Conservation (phyloP, 2,329 filamentous ascomycete genomes). For the Fusarium caatingaense region DNA sequence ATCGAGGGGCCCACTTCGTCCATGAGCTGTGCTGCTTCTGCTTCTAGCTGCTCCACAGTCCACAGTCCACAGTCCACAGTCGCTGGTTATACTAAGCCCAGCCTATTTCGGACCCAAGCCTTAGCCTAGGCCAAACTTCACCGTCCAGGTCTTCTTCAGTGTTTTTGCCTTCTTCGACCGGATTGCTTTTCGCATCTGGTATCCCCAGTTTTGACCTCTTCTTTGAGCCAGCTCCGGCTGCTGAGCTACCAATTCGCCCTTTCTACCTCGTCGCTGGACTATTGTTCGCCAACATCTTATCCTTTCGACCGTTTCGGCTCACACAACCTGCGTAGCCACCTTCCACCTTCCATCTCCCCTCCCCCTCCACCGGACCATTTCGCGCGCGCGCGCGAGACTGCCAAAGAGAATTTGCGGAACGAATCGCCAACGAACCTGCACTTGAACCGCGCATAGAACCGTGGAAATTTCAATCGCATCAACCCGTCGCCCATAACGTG, state of each 20-base stretch:
- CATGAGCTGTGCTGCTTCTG: slow-evolving; percentile 17
- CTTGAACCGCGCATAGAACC: slow-evolving; percentile 24
- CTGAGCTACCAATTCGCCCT: slow-evolving; percentile 35
- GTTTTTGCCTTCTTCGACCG: slow-evolving; percentile 35
- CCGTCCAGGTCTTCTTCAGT: slow-evolving; percentile 42
- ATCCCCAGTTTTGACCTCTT: slow-evolving; percentile 24
- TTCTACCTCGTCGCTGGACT: slow-evolving; percentile 6
- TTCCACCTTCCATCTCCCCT: slow-evolving; percentile 26
- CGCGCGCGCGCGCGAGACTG: slow-evolving; percentile 32
- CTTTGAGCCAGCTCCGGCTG: slow-evolving; percentile 24
- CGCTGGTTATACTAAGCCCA: slow-evolving; percentile 28
- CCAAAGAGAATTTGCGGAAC: slow-evolving; percentile 4
- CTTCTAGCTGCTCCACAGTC: slow-evolving; percentile 27
- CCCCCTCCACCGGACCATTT: slow-evolving; percentile 35
- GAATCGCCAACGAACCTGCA: slow-evolving; percentile 24
- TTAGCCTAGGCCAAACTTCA: slow-evolving; percentile 45
- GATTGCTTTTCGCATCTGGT: slow-evolving; percentile 25
- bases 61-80: slow-evolving; percentile 15
- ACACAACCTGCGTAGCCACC: slow-evolving; percentile 38
- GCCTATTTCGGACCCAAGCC: slow-evolving; percentile 43
- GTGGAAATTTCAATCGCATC: slow-evolving; percentile 30
- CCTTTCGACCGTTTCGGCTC: slow-evolving; percentile 35
- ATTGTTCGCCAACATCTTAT: slow-evolving; percentile 3
- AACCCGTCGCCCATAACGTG: slow-evolving; percentile 33
- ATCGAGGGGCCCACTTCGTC: slow-evolving; percentile 32